These are phyloP conservation scores for Fusarium sulawesiense DNA, from an alignment of 2,329 filamentous ascomycete species.

Conservation along the genomic window DNA sequence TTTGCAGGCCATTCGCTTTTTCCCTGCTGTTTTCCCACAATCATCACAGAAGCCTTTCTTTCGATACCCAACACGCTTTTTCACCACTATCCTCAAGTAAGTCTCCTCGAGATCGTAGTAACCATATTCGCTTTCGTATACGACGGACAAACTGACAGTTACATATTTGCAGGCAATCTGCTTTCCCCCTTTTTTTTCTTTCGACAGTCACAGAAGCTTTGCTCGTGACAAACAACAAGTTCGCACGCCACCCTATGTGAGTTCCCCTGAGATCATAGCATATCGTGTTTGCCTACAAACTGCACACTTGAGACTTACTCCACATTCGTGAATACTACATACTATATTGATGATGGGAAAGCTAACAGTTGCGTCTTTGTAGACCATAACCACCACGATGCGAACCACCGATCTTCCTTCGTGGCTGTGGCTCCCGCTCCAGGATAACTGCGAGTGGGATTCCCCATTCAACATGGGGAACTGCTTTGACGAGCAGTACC, in stretches of 20 bases:
- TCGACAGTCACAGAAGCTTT: not conserved
- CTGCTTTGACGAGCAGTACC: conserved; percentile 24
- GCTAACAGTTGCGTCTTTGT: not conserved
- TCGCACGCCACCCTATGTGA: not conserved
- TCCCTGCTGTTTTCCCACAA: not conserved
- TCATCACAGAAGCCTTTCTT: not conserved
- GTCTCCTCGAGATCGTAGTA: not conserved
- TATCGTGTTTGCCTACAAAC: not conserved
- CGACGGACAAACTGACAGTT: not conserved
- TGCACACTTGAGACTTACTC: not conserved
- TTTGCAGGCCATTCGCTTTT: not conserved
- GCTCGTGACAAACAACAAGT: not conserved
- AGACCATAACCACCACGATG: not conserved
- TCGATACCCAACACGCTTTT: not conserved
- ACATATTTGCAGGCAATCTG: not conserved
- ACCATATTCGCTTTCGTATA: not conserved
- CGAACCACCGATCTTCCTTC: conserved; percentile 3
- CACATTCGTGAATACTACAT: not conserved
- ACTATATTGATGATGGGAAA: not conserved
- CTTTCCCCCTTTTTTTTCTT: not conserved
- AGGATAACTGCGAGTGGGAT: conserved; percentile 17
- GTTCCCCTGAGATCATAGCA: not conserved
- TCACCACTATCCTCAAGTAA: not conserved
- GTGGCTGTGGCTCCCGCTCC: conserved; percentile 20
- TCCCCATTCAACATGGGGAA: conserved; percentile 11